These are phyloP conservation scores for Moricandia arvensis DNA, from an alignment of 345 rosid genomes.

Conservation along the genomic window DNA sequence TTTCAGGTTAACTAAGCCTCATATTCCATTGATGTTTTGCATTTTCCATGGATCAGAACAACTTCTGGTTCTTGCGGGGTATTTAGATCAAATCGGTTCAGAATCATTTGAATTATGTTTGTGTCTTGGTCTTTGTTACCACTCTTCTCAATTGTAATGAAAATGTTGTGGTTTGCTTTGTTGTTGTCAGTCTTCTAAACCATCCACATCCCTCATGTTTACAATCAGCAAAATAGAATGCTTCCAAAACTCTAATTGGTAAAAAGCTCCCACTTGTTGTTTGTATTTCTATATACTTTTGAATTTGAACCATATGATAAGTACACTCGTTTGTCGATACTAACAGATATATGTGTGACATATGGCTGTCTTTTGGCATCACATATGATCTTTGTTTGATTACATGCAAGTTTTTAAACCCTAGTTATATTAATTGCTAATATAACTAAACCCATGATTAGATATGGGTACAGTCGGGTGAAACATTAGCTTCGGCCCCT, in stretches of 20 bases:
- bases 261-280: not conserved
- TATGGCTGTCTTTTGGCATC: not conserved
- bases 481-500: no score
- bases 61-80: no score
- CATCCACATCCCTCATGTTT: not conserved
- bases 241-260: not conserved
- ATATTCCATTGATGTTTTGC: not conserved
- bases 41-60: not conserved
- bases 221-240: not conserved
- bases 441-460: no score
- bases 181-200: not conserved
- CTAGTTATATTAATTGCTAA: not conserved
- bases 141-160: constrained; percentile 7
- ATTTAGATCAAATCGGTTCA: no score
- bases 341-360: not conserved
- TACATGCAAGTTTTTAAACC: not conserved
- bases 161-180: not conserved
- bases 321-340: not conserved
- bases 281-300: not conserved
- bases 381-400: no score
- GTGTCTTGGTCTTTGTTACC: not conserved
- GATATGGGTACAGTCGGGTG: no score
- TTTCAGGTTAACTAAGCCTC: not conserved
- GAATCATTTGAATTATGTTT: not conserved
- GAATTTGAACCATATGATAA: not conserved